A percentile compares a stretch with the other conserved stretches of the same genome.
phyloP scores from a whole-genome alignment of 139 green algal genomes.

The Picochlorum sp. region DNA sequence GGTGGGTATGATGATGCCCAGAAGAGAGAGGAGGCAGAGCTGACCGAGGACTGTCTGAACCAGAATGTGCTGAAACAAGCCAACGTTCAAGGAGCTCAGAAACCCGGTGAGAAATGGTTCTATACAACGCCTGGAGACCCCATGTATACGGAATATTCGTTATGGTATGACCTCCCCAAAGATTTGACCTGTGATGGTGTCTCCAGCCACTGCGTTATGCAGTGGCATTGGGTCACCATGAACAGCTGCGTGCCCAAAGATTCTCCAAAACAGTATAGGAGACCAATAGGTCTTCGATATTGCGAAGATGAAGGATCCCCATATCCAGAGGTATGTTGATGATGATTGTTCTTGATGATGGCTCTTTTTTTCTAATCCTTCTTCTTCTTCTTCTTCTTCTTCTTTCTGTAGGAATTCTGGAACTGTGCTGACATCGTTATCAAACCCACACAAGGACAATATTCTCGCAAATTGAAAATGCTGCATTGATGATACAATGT shows the following conservation, averaged over 20 bases:
- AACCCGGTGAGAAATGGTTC: neutral
- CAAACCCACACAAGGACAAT: too few species aligned
- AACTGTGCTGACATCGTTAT: neutral
- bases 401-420: neutral
- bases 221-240: conserved; percentile 35
- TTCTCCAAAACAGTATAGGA: neutral
- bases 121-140: neutral
- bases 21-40: neutral
- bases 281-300: neutral
- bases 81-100: neutral
- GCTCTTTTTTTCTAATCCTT: too few species aligned
- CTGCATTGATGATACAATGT: too few species aligned
- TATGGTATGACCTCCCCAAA: neutral
- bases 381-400: too few species aligned
- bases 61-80: neutral
- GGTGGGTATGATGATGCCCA: neutral
- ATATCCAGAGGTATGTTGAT: neutral
- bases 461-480: too few species aligned
- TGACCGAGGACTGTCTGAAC: neutral
- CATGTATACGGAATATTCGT: conserved; percentile 12
- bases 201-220: neutral
- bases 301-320: neutral
- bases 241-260: neutral
- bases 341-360: too few species aligned
- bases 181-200: neutral